These are phyloP conservation scores for Coelastrella sp. DNA, from an alignment of 139 green algal genomes.

Conservation along the genomic window DNA sequence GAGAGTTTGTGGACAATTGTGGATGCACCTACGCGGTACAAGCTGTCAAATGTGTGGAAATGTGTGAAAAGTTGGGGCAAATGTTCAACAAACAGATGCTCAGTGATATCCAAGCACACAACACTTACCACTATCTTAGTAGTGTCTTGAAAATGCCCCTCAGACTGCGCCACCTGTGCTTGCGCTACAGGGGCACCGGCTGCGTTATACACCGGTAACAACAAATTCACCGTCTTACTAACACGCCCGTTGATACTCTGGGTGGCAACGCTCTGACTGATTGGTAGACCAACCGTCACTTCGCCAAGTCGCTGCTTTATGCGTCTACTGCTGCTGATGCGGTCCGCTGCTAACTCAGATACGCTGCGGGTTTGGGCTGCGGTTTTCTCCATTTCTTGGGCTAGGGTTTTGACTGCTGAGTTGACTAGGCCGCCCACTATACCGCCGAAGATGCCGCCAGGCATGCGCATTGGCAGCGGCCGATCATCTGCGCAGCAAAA, in stretches of 20 bases:
- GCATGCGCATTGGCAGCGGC: neutral
- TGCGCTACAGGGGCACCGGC: slow-evolving; percentile 1
- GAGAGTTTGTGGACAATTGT: too few relatives aligned
- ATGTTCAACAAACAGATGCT: neutral
- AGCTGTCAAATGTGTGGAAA: neutral
- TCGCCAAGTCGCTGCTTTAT: neutral
- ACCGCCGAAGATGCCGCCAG: slow-evolving; percentile 13
- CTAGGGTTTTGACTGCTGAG: slow-evolving; percentile 6
- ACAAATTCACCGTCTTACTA: slow-evolving; percentile 45
- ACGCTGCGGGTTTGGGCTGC: slow-evolving; percentile 10
- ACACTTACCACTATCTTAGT: slow-evolving; percentile 22
- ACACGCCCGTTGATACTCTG: slow-evolving; percentile 51
- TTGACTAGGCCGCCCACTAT: slow-evolving; percentile 24
- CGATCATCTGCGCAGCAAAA: slow-evolving; percentile 24
- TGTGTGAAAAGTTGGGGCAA: neutral
- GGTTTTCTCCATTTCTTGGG: slow-evolving; percentile 10
- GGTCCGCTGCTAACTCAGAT: neutral
- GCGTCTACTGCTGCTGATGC: neutral
- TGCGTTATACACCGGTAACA: slow-evolving; percentile 52
- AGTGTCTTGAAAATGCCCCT: slow-evolving; percentile 11
- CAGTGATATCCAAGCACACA: neutral
- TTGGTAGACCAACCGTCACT: slow-evolving; percentile 46
- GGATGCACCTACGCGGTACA: too few relatives aligned
- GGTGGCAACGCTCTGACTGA: slow-evolving; percentile 44
- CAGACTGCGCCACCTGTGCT: slow-evolving; percentile 26